phyloP scores from a whole-genome alignment of 2,329 filamentous ascomycete genomes.

The Aspergillus sp. region DNA sequence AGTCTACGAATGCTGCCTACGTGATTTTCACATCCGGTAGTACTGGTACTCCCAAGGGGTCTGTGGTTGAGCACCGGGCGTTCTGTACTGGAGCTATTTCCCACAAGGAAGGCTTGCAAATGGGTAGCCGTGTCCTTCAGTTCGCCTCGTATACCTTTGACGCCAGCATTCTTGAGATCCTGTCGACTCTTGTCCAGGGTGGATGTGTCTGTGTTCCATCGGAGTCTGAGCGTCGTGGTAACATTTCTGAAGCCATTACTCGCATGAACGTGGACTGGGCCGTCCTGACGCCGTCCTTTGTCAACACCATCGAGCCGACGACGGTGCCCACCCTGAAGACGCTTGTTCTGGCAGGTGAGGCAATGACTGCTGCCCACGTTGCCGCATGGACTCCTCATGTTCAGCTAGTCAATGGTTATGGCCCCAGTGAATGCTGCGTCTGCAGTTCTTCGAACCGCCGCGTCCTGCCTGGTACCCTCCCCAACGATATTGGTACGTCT shows the following conservation, averaged over 20 bases:
- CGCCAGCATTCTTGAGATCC: constrained; percentile 27
- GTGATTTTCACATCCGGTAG: constrained; percentile 50
- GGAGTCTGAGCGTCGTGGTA: constrained; percentile 38
- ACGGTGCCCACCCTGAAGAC: not conserved
- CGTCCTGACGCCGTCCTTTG: constrained; percentile 8
- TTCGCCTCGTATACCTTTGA: constrained; percentile 37
- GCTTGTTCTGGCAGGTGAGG: constrained; percentile 3
- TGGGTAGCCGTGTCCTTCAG: constrained; percentile 39
- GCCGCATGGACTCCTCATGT: not conserved
- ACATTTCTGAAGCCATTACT: constrained; percentile 44
- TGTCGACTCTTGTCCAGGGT: constrained; percentile 16
- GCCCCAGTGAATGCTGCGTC: not conserved
- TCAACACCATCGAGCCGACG: not conserved
- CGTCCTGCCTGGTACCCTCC: not conserved
- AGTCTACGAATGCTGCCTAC: constrained; percentile 41
- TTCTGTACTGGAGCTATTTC: constrained; percentile 50
- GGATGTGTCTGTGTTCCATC: constrained; percentile 47
- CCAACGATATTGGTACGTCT: constrained; percentile 13
- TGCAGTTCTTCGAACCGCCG: not conserved
- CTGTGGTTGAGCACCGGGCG: constrained; percentile 56
- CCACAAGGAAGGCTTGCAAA: constrained; percentile 46
- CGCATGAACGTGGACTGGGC: constrained; percentile 4
- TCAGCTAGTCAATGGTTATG: constrained; percentile 1
- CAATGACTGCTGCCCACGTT: constrained; percentile 1
- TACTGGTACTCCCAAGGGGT: constrained; percentile 46